Base-by-base conservation (phyloP, 2,329 filamentous ascomycete species). In the Cladobotryum protrusum region DNA sequence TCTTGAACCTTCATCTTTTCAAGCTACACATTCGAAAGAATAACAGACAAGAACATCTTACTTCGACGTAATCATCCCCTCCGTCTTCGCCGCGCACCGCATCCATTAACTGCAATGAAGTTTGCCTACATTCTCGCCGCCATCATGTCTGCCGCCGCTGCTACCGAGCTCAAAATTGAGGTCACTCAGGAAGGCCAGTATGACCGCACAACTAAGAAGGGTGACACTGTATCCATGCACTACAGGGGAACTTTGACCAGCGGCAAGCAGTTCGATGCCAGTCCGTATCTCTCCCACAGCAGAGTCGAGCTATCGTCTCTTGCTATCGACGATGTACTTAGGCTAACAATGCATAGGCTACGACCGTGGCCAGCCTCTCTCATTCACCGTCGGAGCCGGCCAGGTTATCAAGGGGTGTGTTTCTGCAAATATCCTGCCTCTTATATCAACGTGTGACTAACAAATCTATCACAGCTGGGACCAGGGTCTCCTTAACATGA, bases 401-500 rank as follows among this genome's bases (percentile, higher is more conserved):
- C 80, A 86, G 67, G 93, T 97, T 45, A 99, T 99, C 67, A 85
- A 87, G 73, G 92, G 92, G 84, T 89, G 65, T 61, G 81, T 42
- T 24, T 29, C 18, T 17, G 17, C 14, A 13, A 14, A 17, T 13
- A 13, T 29, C 41, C 15, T 19, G 7, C 35, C 24, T 20, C 36
- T 6, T 40, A 14, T 34, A 14, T 12, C 13, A 19, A 11, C 12
- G 11, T n/a, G 13, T 15, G 32, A 32, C 47, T 19, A 33, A 18
- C 37, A 14, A 17, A 48, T 45, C 55, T 29, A 60, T 41, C 19
- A 44, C 54, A 88, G 85, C 64, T 96, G 91, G 92, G 92, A 97
- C 61, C 71, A 95, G 65, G 92, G 92, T 45, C 78, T 97, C 36
- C 61, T 93, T 48, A 88, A 88, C 63, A 96, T 97, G 91, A 97